phyloP scores from a whole-genome alignment of 2,329 filamentous ascomycete genomes.

The Grosmannia huntii region DNA sequence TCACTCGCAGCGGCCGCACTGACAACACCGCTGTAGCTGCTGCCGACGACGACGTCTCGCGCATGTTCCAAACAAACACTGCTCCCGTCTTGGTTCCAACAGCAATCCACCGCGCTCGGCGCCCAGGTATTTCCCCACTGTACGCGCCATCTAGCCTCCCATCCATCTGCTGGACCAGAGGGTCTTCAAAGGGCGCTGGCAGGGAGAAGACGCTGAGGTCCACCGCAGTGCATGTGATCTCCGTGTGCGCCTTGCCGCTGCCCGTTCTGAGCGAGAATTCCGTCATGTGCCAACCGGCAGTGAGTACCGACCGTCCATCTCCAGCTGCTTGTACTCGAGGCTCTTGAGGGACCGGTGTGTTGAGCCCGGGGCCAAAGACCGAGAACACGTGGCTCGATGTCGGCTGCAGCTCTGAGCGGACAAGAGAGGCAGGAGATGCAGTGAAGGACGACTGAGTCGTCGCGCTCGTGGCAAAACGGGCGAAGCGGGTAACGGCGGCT shows the following conservation, averaged over 20 bases:
- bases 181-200: slow-evolving; percentile 66
- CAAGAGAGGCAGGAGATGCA: background rate
- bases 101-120: slow-evolving; percentile 68
- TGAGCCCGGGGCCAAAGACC: background rate
- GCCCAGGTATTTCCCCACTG: slow-evolving; percentile 61
- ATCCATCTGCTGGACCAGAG: slow-evolving; percentile 35
- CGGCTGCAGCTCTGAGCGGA: background rate
- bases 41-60: slow-evolving; percentile 37
- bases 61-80: slow-evolving; percentile 77
- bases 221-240: slow-evolving; percentile 57
- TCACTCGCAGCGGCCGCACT: slow-evolving; percentile 61
- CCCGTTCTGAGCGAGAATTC: slow-evolving; percentile 35
- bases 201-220: slow-evolving; percentile 65
- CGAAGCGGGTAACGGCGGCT: slow-evolving; percentile 30
- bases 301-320: slow-evolving; percentile 13
- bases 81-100: slow-evolving; percentile 66
- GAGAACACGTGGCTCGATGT: background rate
- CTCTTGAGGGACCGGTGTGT: background rate
- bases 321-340: background rate
- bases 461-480: slow-evolving; percentile 5
- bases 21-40: background rate
- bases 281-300: slow-evolving; percentile 56
- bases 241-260: slow-evolving; percentile 18
- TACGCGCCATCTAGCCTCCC: slow-evolving; percentile 26
- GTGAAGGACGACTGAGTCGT: background rate